These are phyloP conservation scores for Diophrys sp. DNA, from an alignment of 73 alveolate species.

Conservation along the genomic window DNA sequence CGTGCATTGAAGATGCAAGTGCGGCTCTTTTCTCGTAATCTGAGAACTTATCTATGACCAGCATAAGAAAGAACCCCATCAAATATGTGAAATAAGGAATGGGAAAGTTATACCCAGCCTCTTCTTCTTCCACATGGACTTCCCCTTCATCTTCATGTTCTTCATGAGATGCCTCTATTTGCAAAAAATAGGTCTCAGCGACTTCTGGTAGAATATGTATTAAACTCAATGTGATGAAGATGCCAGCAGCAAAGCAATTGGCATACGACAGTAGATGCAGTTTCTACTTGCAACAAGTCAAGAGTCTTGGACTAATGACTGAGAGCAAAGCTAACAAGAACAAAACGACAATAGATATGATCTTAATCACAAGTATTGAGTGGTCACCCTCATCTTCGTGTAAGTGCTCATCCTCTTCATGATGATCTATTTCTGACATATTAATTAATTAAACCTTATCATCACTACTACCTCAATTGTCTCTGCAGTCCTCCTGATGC, in stretches of 20 bases:
- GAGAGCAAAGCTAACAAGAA: neutral
- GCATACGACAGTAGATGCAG: constrained; percentile 4
- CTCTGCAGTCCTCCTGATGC: constrained; percentile 72
- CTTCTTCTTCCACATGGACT: neutral
- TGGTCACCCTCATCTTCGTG: neutral
- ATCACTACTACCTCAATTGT: constrained; percentile 84
- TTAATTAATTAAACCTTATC: too few relatives aligned
- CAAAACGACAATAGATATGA: neutral
- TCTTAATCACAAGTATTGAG: neutral
- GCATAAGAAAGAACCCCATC: neutral
- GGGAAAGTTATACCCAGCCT: constrained; percentile 2
- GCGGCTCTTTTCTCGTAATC: too few relatives aligned
- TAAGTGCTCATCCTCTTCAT: neutral
- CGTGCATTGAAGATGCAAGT: too few relatives aligned
- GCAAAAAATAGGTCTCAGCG: neutral
- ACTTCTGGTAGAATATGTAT: constrained; percentile 50
- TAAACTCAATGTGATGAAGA: constrained; percentile 50
- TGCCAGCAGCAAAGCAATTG: constrained; percentile 52
- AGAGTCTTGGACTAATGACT: neutral
- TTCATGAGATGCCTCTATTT: constrained; percentile 1
- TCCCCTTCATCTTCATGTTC: neutral
- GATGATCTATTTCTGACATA: too few relatives aligned
- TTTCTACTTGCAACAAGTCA: neutral
- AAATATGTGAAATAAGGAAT: constrained; percentile 12
- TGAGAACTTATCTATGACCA: neutral